phyloP scores from a whole-genome alignment of 805 yeast species.

The Saccharomycopsis vini region DNA sequence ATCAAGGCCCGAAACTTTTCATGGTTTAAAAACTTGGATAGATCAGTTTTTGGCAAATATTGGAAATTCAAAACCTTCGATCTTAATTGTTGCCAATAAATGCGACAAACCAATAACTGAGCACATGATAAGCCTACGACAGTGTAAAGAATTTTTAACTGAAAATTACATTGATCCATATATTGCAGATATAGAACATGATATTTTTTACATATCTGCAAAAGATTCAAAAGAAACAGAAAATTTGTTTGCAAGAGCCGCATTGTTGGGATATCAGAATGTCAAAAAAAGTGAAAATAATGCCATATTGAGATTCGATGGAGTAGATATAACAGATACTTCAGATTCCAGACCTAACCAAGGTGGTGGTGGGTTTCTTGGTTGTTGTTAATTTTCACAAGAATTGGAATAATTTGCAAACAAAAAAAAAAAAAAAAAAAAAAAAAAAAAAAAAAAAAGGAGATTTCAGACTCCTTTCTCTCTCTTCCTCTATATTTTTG shows the following conservation, averaged over 20 bases:
- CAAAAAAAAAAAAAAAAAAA: neutral
- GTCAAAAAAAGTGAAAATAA: conserved; percentile 14
- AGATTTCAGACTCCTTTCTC: neutral
- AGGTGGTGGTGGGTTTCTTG: neutral
- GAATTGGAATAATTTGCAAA: neutral
- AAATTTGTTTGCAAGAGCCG: conserved; percentile 31
- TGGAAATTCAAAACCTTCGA: conserved; percentile 38
- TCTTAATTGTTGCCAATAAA: conserved; percentile 47
- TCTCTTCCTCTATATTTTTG: neutral
- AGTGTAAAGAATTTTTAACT: conserved; percentile 13
- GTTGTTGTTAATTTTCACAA: neutral
- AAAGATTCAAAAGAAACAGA: conserved; percentile 22
- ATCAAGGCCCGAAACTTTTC: conserved; percentile 41
- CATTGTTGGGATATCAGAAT: conserved; percentile 27
- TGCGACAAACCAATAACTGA: conserved; percentile 27
- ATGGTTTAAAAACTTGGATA: conserved; percentile 38
- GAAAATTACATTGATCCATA: conserved; percentile 15
- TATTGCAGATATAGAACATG: conserved; percentile 10
- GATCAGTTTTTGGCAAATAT: conserved; percentile 39
- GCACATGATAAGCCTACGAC: conserved; percentile 14
- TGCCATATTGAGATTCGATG: conserved; percentile 27
- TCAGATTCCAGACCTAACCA: neutral
- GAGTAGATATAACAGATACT: conserved; percentile 25
- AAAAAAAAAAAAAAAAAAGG: neutral
- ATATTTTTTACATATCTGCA: conserved; percentile 16